Percentiles rank a stretch among this genome's conserved stretches.
phyloP scores from a whole-genome alignment of 2,329 filamentous ascomycete species.

The Thelonectria olida region DNA sequence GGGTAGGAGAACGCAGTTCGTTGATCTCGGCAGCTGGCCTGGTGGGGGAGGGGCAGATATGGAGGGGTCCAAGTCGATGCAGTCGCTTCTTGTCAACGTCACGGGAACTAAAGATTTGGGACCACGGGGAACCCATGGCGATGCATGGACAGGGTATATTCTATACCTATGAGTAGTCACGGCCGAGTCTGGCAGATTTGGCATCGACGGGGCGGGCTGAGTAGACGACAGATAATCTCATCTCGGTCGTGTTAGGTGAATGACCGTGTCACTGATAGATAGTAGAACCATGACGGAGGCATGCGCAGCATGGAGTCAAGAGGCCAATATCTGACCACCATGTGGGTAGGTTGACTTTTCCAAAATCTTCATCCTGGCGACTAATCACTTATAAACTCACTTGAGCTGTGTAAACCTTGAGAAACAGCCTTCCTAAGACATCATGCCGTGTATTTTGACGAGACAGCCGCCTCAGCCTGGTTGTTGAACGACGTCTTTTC shows the following conservation, averaged over 20 bases:
- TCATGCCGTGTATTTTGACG: not conserved
- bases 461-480: constrained; percentile 21
- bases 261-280: not conserved
- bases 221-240: not conserved
- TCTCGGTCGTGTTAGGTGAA: not conserved
- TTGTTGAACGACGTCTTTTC: constrained; percentile 14
- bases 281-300: constrained; percentile 3
- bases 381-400: not conserved
- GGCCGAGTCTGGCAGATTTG: not conserved
- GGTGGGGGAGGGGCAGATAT: constrained; percentile 39
- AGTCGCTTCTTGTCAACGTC: constrained; percentile 18
- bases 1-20: constrained; percentile 42
- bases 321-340: not conserved
- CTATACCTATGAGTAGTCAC: not conserved
- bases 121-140: constrained; percentile 15
- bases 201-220: not conserved
- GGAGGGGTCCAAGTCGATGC: constrained; percentile 39
- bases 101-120: constrained; percentile 16
- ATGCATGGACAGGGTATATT: constrained; percentile 18
- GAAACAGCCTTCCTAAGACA: not conserved
- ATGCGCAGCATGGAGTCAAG: constrained; percentile 1
- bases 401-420: not conserved
- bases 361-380: not conserved
- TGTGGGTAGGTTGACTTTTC: not conserved
- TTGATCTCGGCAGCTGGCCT: constrained; percentile 30